phyloP scores from a whole-genome alignment of 2,329 filamentous ascomycete genomes.

The Trichoderma sp. region DNA sequence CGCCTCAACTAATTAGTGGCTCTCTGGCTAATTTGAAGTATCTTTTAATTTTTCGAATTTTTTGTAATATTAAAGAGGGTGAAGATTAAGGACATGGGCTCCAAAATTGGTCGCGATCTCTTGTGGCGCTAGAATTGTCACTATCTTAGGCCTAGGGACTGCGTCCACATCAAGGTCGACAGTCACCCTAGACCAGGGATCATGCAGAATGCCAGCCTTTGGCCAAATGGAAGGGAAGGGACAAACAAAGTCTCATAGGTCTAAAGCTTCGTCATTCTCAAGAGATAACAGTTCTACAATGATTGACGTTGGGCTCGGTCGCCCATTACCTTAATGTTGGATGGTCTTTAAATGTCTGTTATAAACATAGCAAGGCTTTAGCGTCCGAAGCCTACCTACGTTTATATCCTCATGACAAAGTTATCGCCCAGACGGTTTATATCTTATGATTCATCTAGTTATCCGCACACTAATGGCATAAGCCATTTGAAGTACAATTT shows the following conservation, averaged over 20 bases:
- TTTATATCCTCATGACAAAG: too few relatives aligned
- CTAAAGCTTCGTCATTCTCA: neutral
- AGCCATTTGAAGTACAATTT: too few relatives aligned
- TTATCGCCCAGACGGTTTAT: too few relatives aligned
- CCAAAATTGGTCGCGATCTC: neutral
- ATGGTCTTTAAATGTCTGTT: neutral
- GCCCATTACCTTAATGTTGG: neutral
- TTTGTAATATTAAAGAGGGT: neutral
- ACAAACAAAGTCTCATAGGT: neutral
- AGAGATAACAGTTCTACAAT: neutral
- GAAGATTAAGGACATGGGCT: neutral
- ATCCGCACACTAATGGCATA: too few relatives aligned
- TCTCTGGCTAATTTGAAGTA: neutral
- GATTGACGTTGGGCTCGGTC: accelerated
- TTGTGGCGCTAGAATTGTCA: neutral
- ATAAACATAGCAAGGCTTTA: neutral
- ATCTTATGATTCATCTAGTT: too few relatives aligned
- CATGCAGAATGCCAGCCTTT: neutral
- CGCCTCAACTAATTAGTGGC: too few relatives aligned
- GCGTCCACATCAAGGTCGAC: neutral
- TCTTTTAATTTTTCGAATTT: neutral
- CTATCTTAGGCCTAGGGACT: neutral
- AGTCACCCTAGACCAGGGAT: neutral
- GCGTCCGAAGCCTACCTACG: too few relatives aligned
- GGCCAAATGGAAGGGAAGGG: neutral